These are phyloP conservation scores for Aspergillus hancockii DNA, from an alignment of 495 filamentous ascomycete genomes.

Conservation along the genomic window DNA sequence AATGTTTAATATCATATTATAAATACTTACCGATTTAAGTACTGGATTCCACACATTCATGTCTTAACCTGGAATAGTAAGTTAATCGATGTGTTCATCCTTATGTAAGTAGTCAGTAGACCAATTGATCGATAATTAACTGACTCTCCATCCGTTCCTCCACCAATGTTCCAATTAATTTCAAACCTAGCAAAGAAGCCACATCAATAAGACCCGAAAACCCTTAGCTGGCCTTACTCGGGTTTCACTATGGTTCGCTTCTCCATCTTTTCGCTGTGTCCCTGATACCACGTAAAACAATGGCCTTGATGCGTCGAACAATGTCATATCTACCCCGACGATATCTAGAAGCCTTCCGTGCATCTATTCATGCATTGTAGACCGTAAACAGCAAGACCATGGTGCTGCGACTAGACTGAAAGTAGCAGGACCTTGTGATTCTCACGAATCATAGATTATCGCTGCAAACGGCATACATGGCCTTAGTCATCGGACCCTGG, in stretches of 20 bases:
- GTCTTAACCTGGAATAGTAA: background rate
- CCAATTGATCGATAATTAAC: background rate
- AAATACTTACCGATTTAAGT: background rate
- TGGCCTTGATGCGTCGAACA: background rate
- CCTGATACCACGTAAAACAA: background rate
- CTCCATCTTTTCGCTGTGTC: background rate
- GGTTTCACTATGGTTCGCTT: background rate
- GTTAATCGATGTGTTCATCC: background rate
- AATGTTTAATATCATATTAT: background rate
- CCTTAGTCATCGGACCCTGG: slow-evolving; percentile 13
- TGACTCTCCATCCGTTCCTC: background rate
- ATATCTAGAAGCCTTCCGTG: background rate
- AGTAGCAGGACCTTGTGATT: background rate
- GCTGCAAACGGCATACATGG: slow-evolving; percentile 30
- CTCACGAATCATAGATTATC: slow-evolving; percentile 13
- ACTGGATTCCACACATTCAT: background rate
- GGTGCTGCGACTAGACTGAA: background rate
- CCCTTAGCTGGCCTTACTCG: background rate
- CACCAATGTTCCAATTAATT: background rate
- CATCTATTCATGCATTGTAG: slow-evolving; percentile 3
- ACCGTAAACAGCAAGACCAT: slow-evolving; percentile 5
- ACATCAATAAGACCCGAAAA: background rate
- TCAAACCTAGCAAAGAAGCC: background rate
- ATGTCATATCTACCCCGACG: background rate
- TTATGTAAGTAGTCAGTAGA: background rate